phyloP scores from a whole-genome alignment of 768 basidiomycete genomes.

The Naganishia antarctica region DNA sequence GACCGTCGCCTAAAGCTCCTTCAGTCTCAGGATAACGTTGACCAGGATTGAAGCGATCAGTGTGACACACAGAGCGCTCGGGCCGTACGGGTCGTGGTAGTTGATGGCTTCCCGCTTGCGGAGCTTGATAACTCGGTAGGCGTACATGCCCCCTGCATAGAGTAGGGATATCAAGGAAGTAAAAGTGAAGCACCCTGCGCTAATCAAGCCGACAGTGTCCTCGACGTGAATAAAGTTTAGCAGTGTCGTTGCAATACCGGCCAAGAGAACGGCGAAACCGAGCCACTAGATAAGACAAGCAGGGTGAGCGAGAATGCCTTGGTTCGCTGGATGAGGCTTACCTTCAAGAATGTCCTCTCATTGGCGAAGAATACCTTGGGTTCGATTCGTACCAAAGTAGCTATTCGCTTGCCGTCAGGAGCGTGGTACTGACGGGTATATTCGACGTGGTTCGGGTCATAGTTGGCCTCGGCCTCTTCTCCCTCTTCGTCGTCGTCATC shows the following conservation, averaged over 20 bases:
- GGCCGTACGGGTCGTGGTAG: conserved; percentile 48
- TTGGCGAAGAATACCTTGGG: conserved; percentile 91
- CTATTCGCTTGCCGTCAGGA: conserved; percentile 78
- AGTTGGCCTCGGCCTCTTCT: conserved; percentile 47
- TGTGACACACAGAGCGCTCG: conserved; percentile 40
- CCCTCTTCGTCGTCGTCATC: conserved; percentile 39
- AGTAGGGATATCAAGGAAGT: conserved; percentile 82
- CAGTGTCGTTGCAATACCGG: conserved; percentile 57
- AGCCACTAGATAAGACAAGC: conserved; percentile 37
- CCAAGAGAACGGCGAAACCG: conserved; percentile 59
- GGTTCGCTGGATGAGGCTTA: conserved; percentile 52
- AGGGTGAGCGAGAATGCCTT: conserved; percentile 17
- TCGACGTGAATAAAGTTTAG: conserved; percentile 46
- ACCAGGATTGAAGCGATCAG: conserved; percentile 42
- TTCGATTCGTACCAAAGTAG: conserved; percentile 91
- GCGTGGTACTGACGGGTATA: conserved; percentile 65
- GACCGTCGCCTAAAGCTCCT: conserved; percentile 35
- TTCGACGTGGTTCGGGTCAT: conserved; percentile 50
- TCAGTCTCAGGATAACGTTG: conserved; percentile 42
- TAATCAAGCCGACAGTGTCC: conserved; percentile 66
- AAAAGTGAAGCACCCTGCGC: conserved; percentile 80
- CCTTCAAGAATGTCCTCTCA: conserved; percentile 72
- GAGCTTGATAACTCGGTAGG: conserved; percentile 42
- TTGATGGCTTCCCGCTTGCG: conserved; percentile 41
- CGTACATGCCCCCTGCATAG: conserved; percentile 58